phyloP scores from a whole-genome alignment of 345 rosid genomes.

The Geranium rotundifolium region DNA sequence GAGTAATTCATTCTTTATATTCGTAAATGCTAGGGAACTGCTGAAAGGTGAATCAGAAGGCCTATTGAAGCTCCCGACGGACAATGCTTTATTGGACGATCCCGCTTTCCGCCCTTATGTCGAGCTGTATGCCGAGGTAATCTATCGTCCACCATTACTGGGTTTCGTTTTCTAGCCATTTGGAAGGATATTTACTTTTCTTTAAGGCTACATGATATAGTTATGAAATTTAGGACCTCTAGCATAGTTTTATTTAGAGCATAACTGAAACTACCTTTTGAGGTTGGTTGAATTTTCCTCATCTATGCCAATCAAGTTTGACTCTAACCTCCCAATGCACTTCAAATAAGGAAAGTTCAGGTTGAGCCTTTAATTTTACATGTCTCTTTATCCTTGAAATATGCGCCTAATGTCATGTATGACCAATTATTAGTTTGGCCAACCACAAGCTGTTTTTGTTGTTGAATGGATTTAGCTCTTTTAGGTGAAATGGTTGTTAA shows the following conservation, averaged over 20 bases:
- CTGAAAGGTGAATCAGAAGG: conserved; percentile 72
- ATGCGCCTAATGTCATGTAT: too few species aligned
- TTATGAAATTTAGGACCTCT: not conserved
- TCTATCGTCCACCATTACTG: not conserved
- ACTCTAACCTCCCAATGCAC: not conserved
- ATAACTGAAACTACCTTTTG: not conserved
- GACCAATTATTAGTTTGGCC: too few species aligned
- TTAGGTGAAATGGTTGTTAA: too few species aligned
- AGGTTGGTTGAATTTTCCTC: not conserved
- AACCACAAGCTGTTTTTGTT: too few species aligned
- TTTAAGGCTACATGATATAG: not conserved
- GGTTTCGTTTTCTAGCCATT: not conserved
- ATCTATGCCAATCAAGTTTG: not conserved
- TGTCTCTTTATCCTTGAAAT: too few species aligned
- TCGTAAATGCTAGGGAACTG: conserved; percentile 39
- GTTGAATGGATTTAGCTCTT: too few species aligned
- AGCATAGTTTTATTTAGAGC: not conserved
- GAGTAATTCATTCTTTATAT: not conserved
- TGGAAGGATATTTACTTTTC: not conserved
- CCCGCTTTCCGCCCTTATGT: conserved; percentile 58
- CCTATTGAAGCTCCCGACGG: conserved; percentile 77
- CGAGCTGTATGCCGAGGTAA: conserved; percentile 79
- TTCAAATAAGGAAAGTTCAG: not conserved
- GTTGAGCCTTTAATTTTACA: not conserved
- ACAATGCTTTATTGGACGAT: conserved; percentile 60